Evolutionary conservation across 768 basidiomycete species (phyloP).

Genomic region (Multifurca ochricompacta): DNA sequence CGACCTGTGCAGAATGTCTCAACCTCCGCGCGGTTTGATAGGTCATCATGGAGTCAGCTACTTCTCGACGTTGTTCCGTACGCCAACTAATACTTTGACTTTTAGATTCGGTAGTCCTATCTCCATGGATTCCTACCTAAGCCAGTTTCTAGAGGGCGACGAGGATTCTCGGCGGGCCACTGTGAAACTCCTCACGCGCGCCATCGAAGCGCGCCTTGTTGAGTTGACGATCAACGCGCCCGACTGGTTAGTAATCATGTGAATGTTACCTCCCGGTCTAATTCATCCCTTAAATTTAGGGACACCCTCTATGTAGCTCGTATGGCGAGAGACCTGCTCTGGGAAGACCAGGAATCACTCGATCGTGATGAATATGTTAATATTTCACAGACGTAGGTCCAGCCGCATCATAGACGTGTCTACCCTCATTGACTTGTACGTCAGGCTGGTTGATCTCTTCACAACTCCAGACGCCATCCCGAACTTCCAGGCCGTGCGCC

Average conservation of each 20-base stretch:
- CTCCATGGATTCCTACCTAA: slow-evolving; percentile 59
- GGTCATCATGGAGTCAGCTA: slow-evolving; percentile 67
- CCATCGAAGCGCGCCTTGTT: slow-evolving; percentile 62
- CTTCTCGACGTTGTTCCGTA: not conserved
- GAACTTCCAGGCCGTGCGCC: slow-evolving; percentile 54
- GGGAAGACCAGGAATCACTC: slow-evolving; percentile 73
- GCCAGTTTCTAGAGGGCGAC: slow-evolving; percentile 62
- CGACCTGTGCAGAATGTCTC: not conserved
- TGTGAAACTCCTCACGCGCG: slow-evolving; percentile 78
- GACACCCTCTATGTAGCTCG: slow-evolving; percentile 83
- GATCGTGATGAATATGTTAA: slow-evolving; percentile 73
- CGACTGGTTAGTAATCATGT: slow-evolving; percentile 63
- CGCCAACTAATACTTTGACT: slow-evolving; percentile 1
- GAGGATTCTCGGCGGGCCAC: slow-evolving; percentile 69
- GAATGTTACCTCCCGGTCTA: not conserved
- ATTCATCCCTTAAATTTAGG: slow-evolving; percentile 39
- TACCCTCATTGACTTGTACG: slow-evolving; percentile 5
- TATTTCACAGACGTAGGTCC: slow-evolving; percentile 83
- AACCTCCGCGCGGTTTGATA: slow-evolving; percentile 23
- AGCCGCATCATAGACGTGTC: not conserved
- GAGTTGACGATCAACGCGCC: slow-evolving; percentile 84
- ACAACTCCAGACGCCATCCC: slow-evolving; percentile 55
- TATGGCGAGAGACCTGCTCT: slow-evolving; percentile 91
- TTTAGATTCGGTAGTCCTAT: slow-evolving; percentile 83
- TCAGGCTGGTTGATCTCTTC: slow-evolving; percentile 83